These are phyloP conservation scores for Knufia fluminis DNA, from an alignment of 2,329 filamentous ascomycete genomes.

Conservation along the genomic window DNA sequence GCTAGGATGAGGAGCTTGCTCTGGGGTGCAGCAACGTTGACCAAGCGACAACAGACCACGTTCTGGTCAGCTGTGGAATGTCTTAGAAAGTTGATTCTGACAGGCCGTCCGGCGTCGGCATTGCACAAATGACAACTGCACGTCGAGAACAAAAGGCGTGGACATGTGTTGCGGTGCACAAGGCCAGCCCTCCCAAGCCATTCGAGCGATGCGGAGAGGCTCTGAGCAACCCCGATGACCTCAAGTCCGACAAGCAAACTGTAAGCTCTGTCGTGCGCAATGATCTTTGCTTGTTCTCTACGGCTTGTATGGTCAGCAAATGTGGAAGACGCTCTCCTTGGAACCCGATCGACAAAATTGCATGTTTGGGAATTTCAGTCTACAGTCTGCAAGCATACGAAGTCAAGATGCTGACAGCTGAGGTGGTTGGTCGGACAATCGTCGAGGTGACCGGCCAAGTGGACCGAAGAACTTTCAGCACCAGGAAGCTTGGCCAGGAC, in stretches of 20 bases:
- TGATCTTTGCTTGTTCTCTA: neutral
- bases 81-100: slow-evolving; percentile 4
- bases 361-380: neutral
- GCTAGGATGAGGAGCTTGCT: neutral
- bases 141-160: neutral
- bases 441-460: neutral
- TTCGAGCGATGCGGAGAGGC: slow-evolving; percentile 7
- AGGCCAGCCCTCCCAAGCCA: neutral
- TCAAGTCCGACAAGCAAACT: neutral
- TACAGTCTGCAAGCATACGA: slow-evolving; percentile 1
- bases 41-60: slow-evolving; percentile 1
- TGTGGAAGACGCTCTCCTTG: neutral
- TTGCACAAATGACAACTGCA: neutral
- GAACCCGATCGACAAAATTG: slow-evolving; percentile 6
- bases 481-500: neutral
- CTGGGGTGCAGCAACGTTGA: neutral
- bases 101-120: neutral
- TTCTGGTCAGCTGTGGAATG: slow-evolving; percentile 6
- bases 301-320: neutral
- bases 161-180: neutral
- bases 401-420: neutral
- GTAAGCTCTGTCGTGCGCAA: neutral
- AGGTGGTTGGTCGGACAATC: slow-evolving; percentile 5
- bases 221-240: slow-evolving; percentile 1
- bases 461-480: too few relatives aligned